These are phyloP conservation scores for Epichloe amarillans DNA, from an alignment of 2,329 filamentous ascomycete species.

Conservation along the genomic window DNA sequence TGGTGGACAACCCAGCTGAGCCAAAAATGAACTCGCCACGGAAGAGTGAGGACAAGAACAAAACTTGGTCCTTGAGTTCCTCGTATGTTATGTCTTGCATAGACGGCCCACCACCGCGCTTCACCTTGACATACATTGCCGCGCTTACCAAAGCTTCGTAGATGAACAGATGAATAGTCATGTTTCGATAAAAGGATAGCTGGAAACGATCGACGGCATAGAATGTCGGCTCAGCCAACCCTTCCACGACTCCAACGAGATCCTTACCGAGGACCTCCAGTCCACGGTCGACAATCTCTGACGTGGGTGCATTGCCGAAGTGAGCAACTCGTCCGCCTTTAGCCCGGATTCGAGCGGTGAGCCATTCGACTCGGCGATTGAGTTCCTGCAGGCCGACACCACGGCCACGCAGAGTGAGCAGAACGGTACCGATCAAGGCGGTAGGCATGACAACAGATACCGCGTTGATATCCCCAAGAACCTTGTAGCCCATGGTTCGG, in stretches of 20 bases:
- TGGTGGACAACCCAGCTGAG: slow-evolving; percentile 66
- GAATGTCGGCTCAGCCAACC: slow-evolving; percentile 79
- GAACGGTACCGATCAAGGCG: slow-evolving; percentile 82
- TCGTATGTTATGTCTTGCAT: slow-evolving; percentile 66
- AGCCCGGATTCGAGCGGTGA: slow-evolving; percentile 64
- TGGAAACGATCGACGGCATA: slow-evolving; percentile 95
- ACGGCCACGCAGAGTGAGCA: slow-evolving; percentile 79
- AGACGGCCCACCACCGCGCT: slow-evolving; percentile 73
- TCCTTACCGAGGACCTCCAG: slow-evolving; percentile 85
- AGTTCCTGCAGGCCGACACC: slow-evolving; percentile 83
- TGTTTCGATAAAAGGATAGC: slow-evolving; percentile 95
- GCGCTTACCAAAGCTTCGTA: slow-evolving; percentile 82
- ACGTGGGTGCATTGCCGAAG: slow-evolving; percentile 69
- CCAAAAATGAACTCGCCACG: slow-evolving; percentile 95
- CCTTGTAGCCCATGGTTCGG: slow-evolving; percentile 79
- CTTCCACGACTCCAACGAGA: slow-evolving; percentile 67
- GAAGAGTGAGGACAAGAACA: slow-evolving; percentile 87
- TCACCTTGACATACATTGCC: slow-evolving; percentile 81
- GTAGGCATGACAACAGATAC: slow-evolving; percentile 98
- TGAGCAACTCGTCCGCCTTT: slow-evolving; percentile 91
- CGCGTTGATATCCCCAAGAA: slow-evolving; percentile 85
- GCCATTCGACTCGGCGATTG: slow-evolving; percentile 78
- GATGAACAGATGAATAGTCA: slow-evolving; percentile 98
- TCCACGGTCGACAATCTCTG: slow-evolving; percentile 74
- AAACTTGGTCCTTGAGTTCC: slow-evolving; percentile 64